Base-by-base conservation (phyloP, 2,329 filamentous ascomycete genomes). In the Massarina eburnea region DNA sequence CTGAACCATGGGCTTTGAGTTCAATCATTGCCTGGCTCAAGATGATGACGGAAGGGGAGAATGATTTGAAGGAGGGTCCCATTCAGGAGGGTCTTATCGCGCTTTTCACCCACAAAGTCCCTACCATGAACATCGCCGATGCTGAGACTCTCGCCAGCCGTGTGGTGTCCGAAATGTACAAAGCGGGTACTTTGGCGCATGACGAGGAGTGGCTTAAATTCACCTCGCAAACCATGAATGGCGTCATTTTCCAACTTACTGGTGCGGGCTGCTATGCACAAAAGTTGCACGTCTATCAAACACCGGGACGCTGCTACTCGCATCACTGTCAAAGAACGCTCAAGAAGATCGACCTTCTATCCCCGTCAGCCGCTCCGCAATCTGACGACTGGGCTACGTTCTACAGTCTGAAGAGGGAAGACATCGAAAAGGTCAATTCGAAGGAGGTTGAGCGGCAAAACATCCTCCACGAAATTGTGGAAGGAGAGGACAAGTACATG, bases 201-300 rank as follows among this genome's bases (percentile, higher is more conserved):
- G 92, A 96, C 26, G 94, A 99, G 69, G 95, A 99, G 73, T 99
- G 95, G 94, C 86, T 99, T 55, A 96, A 95, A 65, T 91, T 97
- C 64, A 88, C 89, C 6, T 77, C 81, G 1, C 89, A 86, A 6
- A 82, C 80, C 19, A 83, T 97, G 61, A 91, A 88, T 18, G 95
- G 94, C 45, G 91, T 99, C 4, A 76, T 99, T 35, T 96, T 88
- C 79, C 95, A 99, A 68, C 76, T 99, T 39, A 96, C 91, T 3
- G 91, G 91, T 6, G 83, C 83, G 18, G 94, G 94, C 12, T 99
- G 94, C 66, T 99, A 99, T 69, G 85, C 92, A 3, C 82, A 89
- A 1, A 89, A 85, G 61, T 71, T 97, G 8, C 94, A 99, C 66
- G 73, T 78, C 24, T 80, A 88, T 44, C 72, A 76, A 33, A 81